Percentiles rank a stretch among this genome's conserved stretches.
Conservation (phyloP, 2,329 filamentous ascomycete genomes). For the Claviceps paspali region DNA sequence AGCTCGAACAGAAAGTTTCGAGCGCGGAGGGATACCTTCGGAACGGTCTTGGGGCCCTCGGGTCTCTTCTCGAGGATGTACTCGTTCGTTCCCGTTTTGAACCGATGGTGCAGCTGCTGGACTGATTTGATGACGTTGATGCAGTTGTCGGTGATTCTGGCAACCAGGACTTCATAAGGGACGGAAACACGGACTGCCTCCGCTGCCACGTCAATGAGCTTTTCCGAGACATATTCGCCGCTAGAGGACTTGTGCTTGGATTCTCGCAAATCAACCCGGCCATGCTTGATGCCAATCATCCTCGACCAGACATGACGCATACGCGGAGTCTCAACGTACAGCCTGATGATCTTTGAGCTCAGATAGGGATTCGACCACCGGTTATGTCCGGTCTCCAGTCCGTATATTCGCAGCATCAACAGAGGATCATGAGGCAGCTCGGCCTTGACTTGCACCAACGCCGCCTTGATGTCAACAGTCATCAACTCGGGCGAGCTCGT, state of each 20-base stretch:
- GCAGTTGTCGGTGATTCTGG: slow-evolving; percentile 86
- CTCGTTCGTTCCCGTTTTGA: slow-evolving; percentile 73
- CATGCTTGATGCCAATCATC: slow-evolving; percentile 66
- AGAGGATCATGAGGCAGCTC: slow-evolving; percentile 80
- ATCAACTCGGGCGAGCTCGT: slow-evolving; percentile 46
- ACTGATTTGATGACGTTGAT: slow-evolving; percentile 77
- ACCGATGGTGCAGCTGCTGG: slow-evolving; percentile 84
- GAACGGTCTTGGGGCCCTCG: slow-evolving; percentile 72
- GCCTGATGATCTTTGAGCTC: slow-evolving; percentile 58
- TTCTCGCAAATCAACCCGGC: slow-evolving; percentile 68
- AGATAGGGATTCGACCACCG: slow-evolving; percentile 77
- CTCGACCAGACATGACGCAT: slow-evolving; percentile 76
- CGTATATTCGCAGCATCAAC: slow-evolving; percentile 79
- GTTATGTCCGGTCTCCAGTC: slow-evolving; percentile 68
- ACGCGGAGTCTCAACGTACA: slow-evolving; percentile 77
- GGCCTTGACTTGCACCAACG: slow-evolving; percentile 75
- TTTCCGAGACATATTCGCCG: slow-evolving; percentile 51
- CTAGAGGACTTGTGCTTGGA: slow-evolving; percentile 50
- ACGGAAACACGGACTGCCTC: slow-evolving; percentile 81
- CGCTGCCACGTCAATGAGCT: slow-evolving; percentile 65
- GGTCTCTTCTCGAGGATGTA: slow-evolving; percentile 78
- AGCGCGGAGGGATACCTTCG: slow-evolving; percentile 69
- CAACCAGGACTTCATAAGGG: slow-evolving; percentile 79
- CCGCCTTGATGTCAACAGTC: slow-evolving; percentile 67
- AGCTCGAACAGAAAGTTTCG: slow-evolving; percentile 79